Evolutionary conservation across 2,329 filamentous ascomycete species (phyloP).

Genomic region (Pezicula neosporulosa): DNA sequence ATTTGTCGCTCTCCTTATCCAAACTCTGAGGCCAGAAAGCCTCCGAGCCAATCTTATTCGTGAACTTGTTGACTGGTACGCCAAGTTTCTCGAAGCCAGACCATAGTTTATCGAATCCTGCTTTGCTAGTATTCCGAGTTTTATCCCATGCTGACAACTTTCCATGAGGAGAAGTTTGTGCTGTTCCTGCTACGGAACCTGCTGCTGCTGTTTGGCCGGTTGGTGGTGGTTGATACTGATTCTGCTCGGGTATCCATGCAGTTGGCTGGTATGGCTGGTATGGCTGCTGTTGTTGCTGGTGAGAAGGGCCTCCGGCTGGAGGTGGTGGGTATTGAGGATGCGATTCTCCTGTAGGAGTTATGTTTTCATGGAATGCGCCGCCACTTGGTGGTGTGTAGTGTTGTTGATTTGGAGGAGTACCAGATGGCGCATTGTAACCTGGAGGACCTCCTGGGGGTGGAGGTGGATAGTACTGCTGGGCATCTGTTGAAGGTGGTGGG

Average conservation of each 20-base stretch:
- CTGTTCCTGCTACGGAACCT: not conserved
- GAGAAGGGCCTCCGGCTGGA: not conserved
- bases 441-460: no score
- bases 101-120: constrained; percentile 73
- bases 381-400: no score
- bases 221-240: not conserved
- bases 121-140: constrained; percentile 52
- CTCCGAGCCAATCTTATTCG: constrained; percentile 77
- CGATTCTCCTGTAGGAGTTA: no score
- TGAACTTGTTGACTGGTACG: constrained; percentile 74
- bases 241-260: not conserved
- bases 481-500: not conserved
- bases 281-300: not conserved
- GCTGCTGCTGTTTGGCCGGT: not conserved
- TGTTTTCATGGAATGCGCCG: no score
- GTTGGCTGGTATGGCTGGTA: not conserved
- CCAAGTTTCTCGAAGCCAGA: constrained; percentile 63
- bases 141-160: constrained; percentile 38
- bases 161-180: not conserved
- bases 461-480: not conserved
- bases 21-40: constrained; percentile 81
- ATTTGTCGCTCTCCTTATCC: constrained; percentile 87
- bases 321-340: not conserved
- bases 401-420: no score
- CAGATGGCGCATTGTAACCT: no score